Evolutionary conservation across 2,329 filamentous ascomycete genomes (phyloP), one percentile per base, ranked within the genome.

Genomic region (Phaeosphaeria sp.): DNA sequence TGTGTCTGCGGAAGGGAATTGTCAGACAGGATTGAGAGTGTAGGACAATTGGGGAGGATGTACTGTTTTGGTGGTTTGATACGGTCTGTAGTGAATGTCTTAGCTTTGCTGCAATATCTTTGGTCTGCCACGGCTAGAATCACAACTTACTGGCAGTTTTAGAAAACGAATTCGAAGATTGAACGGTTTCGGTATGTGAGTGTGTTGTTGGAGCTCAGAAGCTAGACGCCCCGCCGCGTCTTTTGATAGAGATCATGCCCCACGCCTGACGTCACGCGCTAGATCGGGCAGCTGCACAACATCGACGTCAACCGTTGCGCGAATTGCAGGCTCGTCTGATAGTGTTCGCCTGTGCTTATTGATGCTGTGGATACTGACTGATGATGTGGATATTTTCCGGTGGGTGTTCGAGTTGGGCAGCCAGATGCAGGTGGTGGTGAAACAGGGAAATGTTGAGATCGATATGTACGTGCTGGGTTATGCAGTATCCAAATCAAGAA

Each of bases 251-350:
- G 47, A 39, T 6, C 39, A 17, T 11, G 54, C 54, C 54, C 54
- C 54, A 56, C 54, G 21, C 36, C 49, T 50, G 48, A 54, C 58
- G 60, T 58, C 56, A 58, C 58, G 50, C 59, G 13, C 15, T 56
- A 57, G 48, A 68, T 72, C 58, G 63, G 66, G 61, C 55, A 62
- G 30, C 47, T 56, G 52, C 58, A 54, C 52, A 58, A 55, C 58
- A 61, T 50, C 66, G 61, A 71, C 69, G 68, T 72, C 68, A 72
- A 67, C 56, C 39, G 48, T 57, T 46, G 44, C 44, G 22, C 44
- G 44, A 46, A 23, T 46, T 46, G 44, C 23, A 22, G 42, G 57
- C 62, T 56, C 58, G 21, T 15, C 50, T 22, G 30, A 56, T 52
- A 53, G 55, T 55, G 53, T 21, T 49, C 59, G 51, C 43, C 20